phyloP scores from a whole-genome alignment of 805 yeast species.

The Helenozyma rhizophorensis region DNA sequence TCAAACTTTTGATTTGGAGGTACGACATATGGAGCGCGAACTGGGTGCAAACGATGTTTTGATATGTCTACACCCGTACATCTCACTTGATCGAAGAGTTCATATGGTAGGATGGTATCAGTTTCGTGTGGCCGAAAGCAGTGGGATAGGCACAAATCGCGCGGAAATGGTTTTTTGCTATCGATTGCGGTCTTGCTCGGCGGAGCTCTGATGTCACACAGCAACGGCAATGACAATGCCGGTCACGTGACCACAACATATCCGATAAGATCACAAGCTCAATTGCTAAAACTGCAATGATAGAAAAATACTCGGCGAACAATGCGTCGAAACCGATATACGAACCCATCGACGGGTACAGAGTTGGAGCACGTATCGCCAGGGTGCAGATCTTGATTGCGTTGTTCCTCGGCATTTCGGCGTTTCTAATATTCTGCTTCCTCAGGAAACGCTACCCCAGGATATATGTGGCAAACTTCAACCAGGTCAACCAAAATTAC shows the following conservation, averaged over 20 bases:
- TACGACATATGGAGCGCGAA: too few species aligned
- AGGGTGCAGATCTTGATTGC: conserved; percentile 78
- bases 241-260: background rate
- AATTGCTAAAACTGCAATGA: background rate
- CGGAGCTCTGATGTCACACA: background rate
- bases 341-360: conserved; percentile 16
- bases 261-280: background rate
- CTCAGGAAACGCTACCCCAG: conserved; percentile 73
- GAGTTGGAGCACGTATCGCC: conserved; percentile 49
- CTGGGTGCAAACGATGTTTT: too few species aligned
- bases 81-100: too few species aligned
- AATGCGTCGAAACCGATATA: conserved; percentile 12
- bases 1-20: conserved; percentile 27
- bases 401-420: conserved; percentile 57
- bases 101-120: too few species aligned
- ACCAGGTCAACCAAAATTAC: conserved; percentile 41
- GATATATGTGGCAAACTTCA: conserved; percentile 76
- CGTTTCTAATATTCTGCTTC: conserved; percentile 65
- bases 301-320: background rate
- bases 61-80: too few species aligned
- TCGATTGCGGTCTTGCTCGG: too few species aligned
- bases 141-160: too few species aligned
- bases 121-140: too few species aligned
- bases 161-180: too few species aligned
- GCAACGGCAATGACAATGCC: background rate